A percentile compares a stretch with the other conserved stretches of the same genome.
phyloP scores from a whole-genome alignment of 2,329 filamentous ascomycete species.

The Byssoonygena ceratinophila region DNA sequence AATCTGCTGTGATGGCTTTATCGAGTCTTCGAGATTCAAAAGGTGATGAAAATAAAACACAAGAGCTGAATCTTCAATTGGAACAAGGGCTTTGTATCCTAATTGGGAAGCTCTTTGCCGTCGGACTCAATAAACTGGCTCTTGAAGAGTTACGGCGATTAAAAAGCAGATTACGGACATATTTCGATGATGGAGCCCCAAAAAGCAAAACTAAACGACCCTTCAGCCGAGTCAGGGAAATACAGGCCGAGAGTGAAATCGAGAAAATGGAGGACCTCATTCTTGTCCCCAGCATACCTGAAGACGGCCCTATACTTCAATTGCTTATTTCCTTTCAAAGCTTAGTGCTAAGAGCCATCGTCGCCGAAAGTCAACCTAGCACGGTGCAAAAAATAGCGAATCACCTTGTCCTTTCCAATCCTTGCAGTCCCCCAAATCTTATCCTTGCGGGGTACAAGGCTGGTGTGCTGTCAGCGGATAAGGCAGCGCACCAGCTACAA shows the following conservation, averaged over 20 bases:
- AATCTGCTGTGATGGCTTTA: conserved; percentile 34
- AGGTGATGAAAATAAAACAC: conserved; percentile 20
- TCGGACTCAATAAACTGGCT: conserved; percentile 34
- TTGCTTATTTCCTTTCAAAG: conserved; percentile 28
- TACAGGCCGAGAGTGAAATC: not conserved
- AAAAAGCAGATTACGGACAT: conserved; percentile 29
- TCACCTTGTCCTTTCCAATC: conserved; percentile 27
- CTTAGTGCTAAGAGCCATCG: conserved; percentile 32
- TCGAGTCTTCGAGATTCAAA: conserved; percentile 31
- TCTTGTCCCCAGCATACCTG: not conserved
- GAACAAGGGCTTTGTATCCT: conserved; percentile 37
- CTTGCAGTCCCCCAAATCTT: conserved; percentile 32
- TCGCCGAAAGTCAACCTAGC: conserved; percentile 25
- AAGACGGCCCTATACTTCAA: conserved; percentile 8
- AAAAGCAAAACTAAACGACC: conserved; percentile 10
- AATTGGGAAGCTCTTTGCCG: conserved; percentile 32
- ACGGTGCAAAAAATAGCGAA: conserved; percentile 26
- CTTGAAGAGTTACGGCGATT: conserved; percentile 33
- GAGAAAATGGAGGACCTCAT: conserved; percentile 25
- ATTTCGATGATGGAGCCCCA: conserved; percentile 20
- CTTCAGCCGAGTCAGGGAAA: not conserved
- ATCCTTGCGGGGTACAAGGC: conserved; percentile 32
- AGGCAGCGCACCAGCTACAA: conserved; percentile 37
- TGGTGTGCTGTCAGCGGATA: conserved; percentile 29
- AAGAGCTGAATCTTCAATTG: conserved; percentile 26